Evolutionary conservation across 495 filamentous ascomycete species (phyloP), one percentile per base, ranked within the genome.

Genomic region (Podospora pseudopauciseta): DNA sequence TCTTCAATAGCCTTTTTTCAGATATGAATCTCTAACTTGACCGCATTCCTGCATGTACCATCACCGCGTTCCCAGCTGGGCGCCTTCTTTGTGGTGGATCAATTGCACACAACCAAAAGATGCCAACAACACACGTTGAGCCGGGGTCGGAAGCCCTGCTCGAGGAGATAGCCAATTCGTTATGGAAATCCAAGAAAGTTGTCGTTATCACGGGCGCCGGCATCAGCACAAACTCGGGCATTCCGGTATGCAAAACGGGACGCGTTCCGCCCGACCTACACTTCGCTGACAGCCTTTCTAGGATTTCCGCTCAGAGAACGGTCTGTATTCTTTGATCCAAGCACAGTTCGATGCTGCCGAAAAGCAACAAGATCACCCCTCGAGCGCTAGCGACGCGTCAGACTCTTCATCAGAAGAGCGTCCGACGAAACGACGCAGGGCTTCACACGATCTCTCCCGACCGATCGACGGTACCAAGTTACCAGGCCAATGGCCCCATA

Each of bases 231-330:
- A 91, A 89, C 73, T 90, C 86, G 67, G 89, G 89, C 53, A 91
- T 91, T 68, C 89, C 89, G 18, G 88, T 91, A 79, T 72, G 86
- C 78, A 58, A 56, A 56, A 69, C 66, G 64, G 65, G 70, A 59
- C 66, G 28, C 64, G 58, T 44, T 11, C 34, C 32, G 23, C 60
- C 20, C 5, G 27, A 55, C 55, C 4, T 26, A 30, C 3, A 9
- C 61, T 28, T 63, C 49, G 72, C 72, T 82, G 68, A 81, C 69
- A 20, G 15, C 13, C 32, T n/a, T 58, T 5, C 28, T 67, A 91
- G 88, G 89, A 91, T 71, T 91, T 91, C 68, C 87, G 89, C 34
- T 91, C 89, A 15, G 84, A 89, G 71, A 84, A 90, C 73, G 89
- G 89, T 0, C 83, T 91, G 4, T 91, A 91, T 72, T 87, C 87